Evolutionary conservation across 2,329 filamentous ascomycete genomes (phyloP).

Genomic region (Dactylonectria macrodidyma): DNA sequence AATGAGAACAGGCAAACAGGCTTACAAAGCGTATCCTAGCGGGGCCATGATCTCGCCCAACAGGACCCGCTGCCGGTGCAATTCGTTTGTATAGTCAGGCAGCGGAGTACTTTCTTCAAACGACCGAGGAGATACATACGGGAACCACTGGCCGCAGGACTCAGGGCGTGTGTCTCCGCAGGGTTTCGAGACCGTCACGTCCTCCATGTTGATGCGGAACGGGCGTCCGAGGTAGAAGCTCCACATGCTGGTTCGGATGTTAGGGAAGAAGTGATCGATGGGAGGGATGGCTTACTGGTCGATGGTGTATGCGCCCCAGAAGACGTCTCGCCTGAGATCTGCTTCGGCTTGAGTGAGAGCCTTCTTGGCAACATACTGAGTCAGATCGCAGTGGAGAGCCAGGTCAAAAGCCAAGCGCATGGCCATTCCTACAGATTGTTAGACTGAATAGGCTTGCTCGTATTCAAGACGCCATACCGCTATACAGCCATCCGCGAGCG

Average conservation of each 20-base stretch:
- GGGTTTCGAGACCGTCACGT: constrained; percentile 44
- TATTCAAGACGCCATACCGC: constrained; percentile 33
- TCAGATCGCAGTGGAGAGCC: constrained; percentile 46
- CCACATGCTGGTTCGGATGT: constrained; percentile 38
- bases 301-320: constrained; percentile 51
- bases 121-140: constrained; percentile 31
- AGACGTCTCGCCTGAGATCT: constrained; percentile 45
- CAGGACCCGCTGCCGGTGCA: constrained; percentile 34
- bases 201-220: constrained; percentile 46
- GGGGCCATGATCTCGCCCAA: constrained; percentile 45
- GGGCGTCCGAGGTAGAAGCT: constrained; percentile 46
- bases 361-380: constrained; percentile 42
- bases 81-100: constrained; percentile 33
- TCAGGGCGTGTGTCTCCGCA: constrained; percentile 23
- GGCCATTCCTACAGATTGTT: constrained; percentile 48
- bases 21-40: constrained; percentile 43
- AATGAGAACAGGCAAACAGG: neutral
- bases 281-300: constrained; percentile 45
- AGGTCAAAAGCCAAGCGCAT: constrained; percentile 47
- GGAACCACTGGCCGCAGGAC: constrained; percentile 28
- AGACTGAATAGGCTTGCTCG: constrained; percentile 11
- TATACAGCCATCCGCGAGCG: constrained; percentile 47
- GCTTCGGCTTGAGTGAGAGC: constrained; percentile 45
- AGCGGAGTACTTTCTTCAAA: constrained; percentile 29
- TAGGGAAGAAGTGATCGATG: neutral